Conservation (phyloP, 179 eudicot species). For the Pouteria campechiana region DNA sequence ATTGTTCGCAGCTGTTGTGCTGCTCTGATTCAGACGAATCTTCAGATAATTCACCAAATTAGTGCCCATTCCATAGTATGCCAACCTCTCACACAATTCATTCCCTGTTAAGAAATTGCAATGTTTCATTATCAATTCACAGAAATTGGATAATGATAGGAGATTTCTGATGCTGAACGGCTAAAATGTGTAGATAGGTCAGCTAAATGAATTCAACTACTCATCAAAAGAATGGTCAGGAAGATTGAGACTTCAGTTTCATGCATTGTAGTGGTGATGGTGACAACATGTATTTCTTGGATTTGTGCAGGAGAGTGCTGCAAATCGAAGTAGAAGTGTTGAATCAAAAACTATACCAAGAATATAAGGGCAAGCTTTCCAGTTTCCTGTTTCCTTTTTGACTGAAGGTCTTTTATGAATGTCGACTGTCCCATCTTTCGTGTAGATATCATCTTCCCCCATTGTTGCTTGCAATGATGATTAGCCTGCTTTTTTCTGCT, state of each 20-base stretch:
- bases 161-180: no score
- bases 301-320: not conserved
- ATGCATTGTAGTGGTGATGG: no score
- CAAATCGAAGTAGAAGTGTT: not conserved
- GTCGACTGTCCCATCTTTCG: slow-evolving; percentile 25
- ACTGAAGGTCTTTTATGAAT: slow-evolving; percentile 10
- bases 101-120: slow-evolving; percentile 12
- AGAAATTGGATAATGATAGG: no score
- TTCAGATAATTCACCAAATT: slow-evolving; percentile 34
- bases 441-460: slow-evolving; percentile 15
- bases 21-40: slow-evolving; percentile 20
- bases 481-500: no score
- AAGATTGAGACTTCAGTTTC: no score
- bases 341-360: slow-evolving; percentile 7
- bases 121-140: no score
- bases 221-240: no score
- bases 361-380: slow-evolving; percentile 26
- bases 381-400: slow-evolving; percentile 18
- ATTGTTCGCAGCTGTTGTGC: slow-evolving; percentile 24
- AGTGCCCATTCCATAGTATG: slow-evolving; percentile 43
- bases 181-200: no score
- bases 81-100: slow-evolving; percentile 46
- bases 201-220: no score
- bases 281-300: no score
- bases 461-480: no score